phyloP scores from a whole-genome alignment of 805 yeast species.

The Sugiyamaella qingdaonensis region DNA sequence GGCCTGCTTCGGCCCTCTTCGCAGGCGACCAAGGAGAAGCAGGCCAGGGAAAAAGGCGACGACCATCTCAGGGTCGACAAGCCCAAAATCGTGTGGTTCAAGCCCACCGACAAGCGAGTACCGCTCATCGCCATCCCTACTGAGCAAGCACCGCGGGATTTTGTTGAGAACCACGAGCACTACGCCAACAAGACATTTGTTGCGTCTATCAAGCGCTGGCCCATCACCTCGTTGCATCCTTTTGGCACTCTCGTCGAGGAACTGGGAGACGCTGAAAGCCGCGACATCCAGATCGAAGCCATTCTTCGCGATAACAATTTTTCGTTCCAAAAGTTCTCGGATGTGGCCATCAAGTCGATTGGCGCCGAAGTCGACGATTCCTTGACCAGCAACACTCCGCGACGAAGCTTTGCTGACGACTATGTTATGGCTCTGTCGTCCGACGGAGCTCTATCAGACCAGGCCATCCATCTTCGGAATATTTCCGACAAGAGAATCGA shows the following conservation, averaged over 20 bases:
- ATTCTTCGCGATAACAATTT: constrained; percentile 67
- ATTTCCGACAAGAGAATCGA: constrained; percentile 59
- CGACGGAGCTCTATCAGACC: constrained; percentile 58
- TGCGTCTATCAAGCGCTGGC: constrained; percentile 98
- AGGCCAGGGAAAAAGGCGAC: constrained; percentile 31
- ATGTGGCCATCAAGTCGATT: constrained; percentile 32
- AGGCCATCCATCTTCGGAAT: constrained; percentile 75
- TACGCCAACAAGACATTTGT: constrained; percentile 82
- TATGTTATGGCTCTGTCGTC: constrained; percentile 59
- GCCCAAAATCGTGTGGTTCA: constrained; percentile 98
- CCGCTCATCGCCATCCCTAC: constrained; percentile 98
- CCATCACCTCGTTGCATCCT: constrained; percentile 96
- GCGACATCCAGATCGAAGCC: constrained; percentile 77
- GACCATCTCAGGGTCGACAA: constrained; percentile 33
- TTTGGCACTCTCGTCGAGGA: constrained; percentile 90
- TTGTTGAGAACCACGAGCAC: constrained; percentile 83
- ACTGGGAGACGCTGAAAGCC: constrained; percentile 75
- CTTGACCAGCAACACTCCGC: constrained; percentile 14
- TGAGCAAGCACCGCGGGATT: constrained; percentile 94
- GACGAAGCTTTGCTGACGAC: constrained; percentile 56
- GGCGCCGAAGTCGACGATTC: constrained; percentile 15
- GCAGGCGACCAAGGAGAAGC: constrained; percentile 77
- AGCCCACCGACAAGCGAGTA: constrained; percentile 96
- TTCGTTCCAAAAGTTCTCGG: constrained; percentile 38
- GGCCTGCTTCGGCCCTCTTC: constrained; percentile 95